These are phyloP conservation scores for Parathielavia appendiculata DNA, from an alignment of 495 filamentous ascomycete species.

Conservation along the genomic window DNA sequence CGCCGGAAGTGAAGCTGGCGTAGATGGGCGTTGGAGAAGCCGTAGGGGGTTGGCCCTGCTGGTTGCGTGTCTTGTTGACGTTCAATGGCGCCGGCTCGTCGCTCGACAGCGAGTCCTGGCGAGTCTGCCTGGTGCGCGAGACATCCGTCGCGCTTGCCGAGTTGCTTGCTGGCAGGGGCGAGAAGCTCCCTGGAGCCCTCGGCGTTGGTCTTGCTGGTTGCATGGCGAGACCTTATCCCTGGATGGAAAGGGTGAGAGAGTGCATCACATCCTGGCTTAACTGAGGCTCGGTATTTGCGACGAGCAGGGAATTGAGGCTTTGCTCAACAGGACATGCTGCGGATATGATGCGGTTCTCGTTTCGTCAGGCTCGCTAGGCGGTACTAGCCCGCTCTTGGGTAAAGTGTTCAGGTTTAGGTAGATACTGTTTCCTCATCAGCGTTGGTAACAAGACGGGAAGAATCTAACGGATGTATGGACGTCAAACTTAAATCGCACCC, in stretches of 20 bases:
- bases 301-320: neutral
- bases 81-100: constrained; percentile 38
- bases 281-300: constrained; percentile 9
- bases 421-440: no score
- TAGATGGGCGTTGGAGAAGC: constrained; percentile 32
- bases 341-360: neutral
- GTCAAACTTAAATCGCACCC: neutral
- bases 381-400: neutral
- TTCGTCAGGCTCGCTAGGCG: neutral
- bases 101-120: constrained; percentile 44
- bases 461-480: neutral
- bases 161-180: constrained; percentile 39
- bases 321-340: neutral
- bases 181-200: constrained; percentile 53
- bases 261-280: constrained; percentile 30
- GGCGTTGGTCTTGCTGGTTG: constrained; percentile 45
- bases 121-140: constrained; percentile 33
- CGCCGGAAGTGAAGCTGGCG: constrained; percentile 34
- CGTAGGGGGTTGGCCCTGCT: constrained; percentile 15
- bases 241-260: neutral
- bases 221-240: constrained; percentile 30
- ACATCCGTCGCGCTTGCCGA: constrained; percentile 30
- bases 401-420: neutral
- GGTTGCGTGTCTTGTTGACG: constrained; percentile 26
- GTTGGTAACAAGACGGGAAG: neutral